phyloP scores from a whole-genome alignment of 2,329 filamentous ascomycete genomes.

The Arthrinium puccinioides region DNA sequence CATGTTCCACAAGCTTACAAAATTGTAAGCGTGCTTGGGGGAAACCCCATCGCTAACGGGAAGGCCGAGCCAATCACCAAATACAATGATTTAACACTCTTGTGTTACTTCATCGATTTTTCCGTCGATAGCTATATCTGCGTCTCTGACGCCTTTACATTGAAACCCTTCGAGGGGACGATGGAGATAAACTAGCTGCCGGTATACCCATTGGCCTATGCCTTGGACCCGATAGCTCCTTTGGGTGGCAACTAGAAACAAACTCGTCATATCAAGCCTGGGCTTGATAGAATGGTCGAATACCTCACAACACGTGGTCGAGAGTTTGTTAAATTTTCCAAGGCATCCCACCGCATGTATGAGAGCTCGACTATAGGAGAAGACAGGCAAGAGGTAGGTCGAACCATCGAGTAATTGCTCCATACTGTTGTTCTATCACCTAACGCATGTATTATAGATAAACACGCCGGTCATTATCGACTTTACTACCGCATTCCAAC shows the following conservation, averaged over 20 bases:
- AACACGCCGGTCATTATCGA: slow-evolving; percentile 22
- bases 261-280: too few relatives aligned
- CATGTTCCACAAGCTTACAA: slow-evolving; percentile 5
- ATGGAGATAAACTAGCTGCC: slow-evolving; percentile 14
- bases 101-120: slow-evolving; percentile 18
- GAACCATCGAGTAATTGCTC: neutral
- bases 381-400: neutral
- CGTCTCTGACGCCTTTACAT: slow-evolving; percentile 12
- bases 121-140: slow-evolving; percentile 14
- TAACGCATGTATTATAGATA: too few relatives aligned
- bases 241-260: too few relatives aligned
- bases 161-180: slow-evolving; percentile 18
- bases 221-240: neutral
- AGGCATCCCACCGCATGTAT: slow-evolving; percentile 19
- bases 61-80: neutral
- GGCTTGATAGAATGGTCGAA: slow-evolving; percentile 2
- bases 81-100: slow-evolving; percentile 7
- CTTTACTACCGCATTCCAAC: slow-evolving; percentile 16
- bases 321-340: slow-evolving; percentile 13
- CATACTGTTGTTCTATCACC: slow-evolving; percentile 5
- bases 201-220: slow-evolving; percentile 16
- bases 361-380: slow-evolving; percentile 10
- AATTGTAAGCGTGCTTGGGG: neutral
- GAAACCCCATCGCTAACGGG: neutral
- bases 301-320: slow-evolving; percentile 7